These are phyloP conservation scores for Stereocaulon alpinum DNA, from an alignment of 495 filamentous ascomycete species.

Conservation along the genomic window DNA sequence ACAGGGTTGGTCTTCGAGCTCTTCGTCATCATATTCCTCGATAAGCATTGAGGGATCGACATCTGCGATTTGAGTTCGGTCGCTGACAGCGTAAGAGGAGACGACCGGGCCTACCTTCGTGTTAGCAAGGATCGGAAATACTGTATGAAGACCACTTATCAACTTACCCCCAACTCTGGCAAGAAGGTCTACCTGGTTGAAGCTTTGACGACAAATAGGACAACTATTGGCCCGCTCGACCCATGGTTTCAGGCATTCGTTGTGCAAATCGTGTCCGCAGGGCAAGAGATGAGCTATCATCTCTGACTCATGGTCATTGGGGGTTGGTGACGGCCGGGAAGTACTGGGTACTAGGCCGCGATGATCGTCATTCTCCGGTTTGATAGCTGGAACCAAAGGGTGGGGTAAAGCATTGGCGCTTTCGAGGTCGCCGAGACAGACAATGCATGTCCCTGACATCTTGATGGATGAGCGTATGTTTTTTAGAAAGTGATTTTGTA, in stretches of 20 bases:
- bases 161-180: slow-evolving; percentile 65
- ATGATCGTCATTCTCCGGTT: slow-evolving; percentile 33
- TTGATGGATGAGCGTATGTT: slow-evolving; percentile 13
- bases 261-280: slow-evolving; percentile 83
- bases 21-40: slow-evolving; percentile 60
- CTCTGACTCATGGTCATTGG: slow-evolving; percentile 34
- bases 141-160: background rate
- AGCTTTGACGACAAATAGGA: slow-evolving; percentile 85
- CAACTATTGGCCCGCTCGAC: slow-evolving; percentile 94
- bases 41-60: slow-evolving; percentile 72
- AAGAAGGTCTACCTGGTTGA: slow-evolving; percentile 79
- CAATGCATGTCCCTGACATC: slow-evolving; percentile 93
- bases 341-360: slow-evolving; percentile 27
- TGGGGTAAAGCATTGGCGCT: slow-evolving; percentile 42
- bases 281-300: slow-evolving; percentile 55
- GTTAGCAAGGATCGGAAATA: slow-evolving; percentile 22
- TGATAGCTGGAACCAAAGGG: slow-evolving; percentile 36
- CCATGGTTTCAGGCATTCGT: slow-evolving; percentile 87
- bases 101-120: slow-evolving; percentile 48
- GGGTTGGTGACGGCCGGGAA: slow-evolving; percentile 25
- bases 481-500: background rate
- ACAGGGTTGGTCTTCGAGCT: slow-evolving; percentile 55
- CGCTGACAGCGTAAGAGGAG: slow-evolving; percentile 78
- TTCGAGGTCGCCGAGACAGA: slow-evolving; percentile 84
- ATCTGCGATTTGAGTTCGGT: slow-evolving; percentile 82